Evolutionary conservation across 805 yeast genomes (phyloP).

Genomic region (Candida pseudofarinosa): DNA sequence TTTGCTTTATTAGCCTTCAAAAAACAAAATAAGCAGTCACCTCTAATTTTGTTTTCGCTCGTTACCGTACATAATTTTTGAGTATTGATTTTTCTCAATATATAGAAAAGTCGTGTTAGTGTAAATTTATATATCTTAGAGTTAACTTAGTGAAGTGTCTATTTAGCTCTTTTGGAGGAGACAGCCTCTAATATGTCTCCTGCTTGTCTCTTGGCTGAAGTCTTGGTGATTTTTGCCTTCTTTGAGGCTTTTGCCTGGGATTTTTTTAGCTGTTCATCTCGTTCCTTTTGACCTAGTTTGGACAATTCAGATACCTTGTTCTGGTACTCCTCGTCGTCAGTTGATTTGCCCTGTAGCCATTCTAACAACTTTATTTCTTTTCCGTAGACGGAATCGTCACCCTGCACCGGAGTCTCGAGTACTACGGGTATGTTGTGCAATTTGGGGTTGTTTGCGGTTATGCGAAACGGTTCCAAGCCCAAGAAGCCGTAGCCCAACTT

Average conservation of each 20-base stretch:
- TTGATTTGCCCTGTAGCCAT: constrained; percentile 62
- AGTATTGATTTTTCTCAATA: background rate
- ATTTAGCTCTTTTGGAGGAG: constrained; percentile 8
- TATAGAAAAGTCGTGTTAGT: constrained; percentile 3
- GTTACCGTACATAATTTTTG: background rate
- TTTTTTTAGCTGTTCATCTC: constrained; percentile 65
- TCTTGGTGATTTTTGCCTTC: constrained; percentile 18
- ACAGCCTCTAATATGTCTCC: constrained; percentile 5
- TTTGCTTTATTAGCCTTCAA: background rate
- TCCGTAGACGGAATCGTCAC: constrained; percentile 65
- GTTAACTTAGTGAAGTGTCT: background rate
- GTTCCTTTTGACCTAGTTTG: constrained; percentile 59
- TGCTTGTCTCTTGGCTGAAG: constrained; percentile 3
- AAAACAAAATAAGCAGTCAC: background rate
- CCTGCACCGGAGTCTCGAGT: constrained; percentile 78
- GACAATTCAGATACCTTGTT: constrained; percentile 48
- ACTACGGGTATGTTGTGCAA: constrained; percentile 71
- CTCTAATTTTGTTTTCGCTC: constrained; percentile 1
- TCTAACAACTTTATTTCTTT: constrained; percentile 80
- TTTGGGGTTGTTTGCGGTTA: constrained; percentile 64
- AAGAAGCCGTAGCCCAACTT: constrained; percentile 84
- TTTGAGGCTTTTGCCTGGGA: constrained; percentile 50
- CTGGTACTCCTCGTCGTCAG: constrained; percentile 52
- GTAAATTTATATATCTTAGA: background rate
- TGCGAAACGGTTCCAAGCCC: constrained; percentile 80